phyloP scores from a whole-genome alignment of 352 stramenopile genomes.

The Globisporangium canariense region DNA sequence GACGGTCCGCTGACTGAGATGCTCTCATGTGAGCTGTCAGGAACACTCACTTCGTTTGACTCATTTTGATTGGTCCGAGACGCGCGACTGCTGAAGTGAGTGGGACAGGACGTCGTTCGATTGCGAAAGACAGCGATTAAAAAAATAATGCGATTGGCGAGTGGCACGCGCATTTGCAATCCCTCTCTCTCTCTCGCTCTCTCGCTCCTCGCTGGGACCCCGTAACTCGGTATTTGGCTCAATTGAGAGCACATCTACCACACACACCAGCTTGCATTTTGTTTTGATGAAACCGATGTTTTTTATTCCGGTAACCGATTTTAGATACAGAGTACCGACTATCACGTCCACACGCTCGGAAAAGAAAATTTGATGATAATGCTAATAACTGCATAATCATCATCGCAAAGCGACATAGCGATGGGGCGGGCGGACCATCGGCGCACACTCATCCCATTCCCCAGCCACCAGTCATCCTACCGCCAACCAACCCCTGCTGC shows the following conservation, averaged over 20 bases:
- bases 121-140: neutral
- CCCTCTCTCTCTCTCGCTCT: no score
- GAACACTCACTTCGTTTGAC: neutral
- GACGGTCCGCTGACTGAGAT: neutral
- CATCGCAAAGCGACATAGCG: neutral
- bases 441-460: neutral
- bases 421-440: neutral
- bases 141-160: neutral
- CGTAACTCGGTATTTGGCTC: no score
- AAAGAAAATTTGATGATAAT: no score
- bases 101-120: neutral
- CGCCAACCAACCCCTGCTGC: neutral
- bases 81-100: neutral
- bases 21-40: neutral
- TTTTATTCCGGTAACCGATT: no score
- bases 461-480: neutral
- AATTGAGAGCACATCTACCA: no score
- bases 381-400: neutral
- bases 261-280: no score
- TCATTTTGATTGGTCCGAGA: neutral
- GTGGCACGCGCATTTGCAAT: neutral
- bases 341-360: no score
- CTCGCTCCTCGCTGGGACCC: no score
- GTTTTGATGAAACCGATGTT: no score
- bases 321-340: no score